These are phyloP conservation scores for Oropetium thomaeum DNA, from an alignment of 176 grass and related monocot species.

Conservation along the genomic window DNA sequence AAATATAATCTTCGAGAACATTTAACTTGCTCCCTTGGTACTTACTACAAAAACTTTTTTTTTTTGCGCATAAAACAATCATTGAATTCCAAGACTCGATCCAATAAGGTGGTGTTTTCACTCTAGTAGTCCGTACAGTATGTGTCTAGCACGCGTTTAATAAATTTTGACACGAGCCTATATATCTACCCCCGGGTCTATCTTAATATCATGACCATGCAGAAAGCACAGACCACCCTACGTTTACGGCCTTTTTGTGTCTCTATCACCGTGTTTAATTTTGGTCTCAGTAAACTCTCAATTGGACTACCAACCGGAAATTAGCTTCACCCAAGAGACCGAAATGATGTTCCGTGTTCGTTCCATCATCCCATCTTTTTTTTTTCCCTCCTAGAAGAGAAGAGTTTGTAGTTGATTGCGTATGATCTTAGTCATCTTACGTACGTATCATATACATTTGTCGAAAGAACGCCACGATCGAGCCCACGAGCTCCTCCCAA, in stretches of 20 bases:
- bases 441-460: no score
- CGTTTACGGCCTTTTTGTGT: neutral
- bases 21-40: no score
- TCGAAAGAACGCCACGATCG: constrained; percentile 5
- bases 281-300: constrained; percentile 8
- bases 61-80: no score
- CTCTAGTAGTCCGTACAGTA: no score
- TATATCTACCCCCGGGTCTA: neutral
- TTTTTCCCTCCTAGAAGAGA: no score
- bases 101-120: no score
- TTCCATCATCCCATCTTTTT: neutral
- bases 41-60: no score
- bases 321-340: neutral
- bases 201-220: neutral
- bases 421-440: constrained; percentile 30
- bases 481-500: neutral
- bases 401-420: constrained; percentile 4
- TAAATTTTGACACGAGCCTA: constrained; percentile 7
- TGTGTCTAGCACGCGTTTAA: neutral
- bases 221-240: neutral
- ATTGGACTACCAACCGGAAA: constrained; percentile 11
- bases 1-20: no score
- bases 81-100: no score
- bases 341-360: neutral
- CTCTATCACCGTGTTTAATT: neutral